Evolutionary conservation across 192 early-diverging fungal genomes (phyloP), one percentile per base, ranked within the genome.

Genomic region (Gryganskiella cystojenkinii): DNA sequence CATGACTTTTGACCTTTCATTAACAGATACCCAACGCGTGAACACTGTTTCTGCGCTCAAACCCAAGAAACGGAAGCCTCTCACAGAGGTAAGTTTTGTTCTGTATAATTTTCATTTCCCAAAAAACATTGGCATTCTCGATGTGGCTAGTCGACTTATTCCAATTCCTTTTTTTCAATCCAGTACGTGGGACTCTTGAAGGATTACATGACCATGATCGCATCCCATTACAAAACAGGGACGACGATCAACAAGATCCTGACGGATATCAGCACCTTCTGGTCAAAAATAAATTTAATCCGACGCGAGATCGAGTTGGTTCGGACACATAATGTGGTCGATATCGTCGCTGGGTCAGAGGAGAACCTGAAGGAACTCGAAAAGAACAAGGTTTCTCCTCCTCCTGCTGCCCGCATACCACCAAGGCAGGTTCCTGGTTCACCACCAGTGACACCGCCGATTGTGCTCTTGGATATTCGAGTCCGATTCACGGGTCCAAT

Each of bases 291-390:
- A 7, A 51, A 35, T 37, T 27, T 69, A 31, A 64, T 78, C 27
- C 66, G 56, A 22, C 60, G 67, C 6, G 66, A 68, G 4, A 33
- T 78, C 1, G 74, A 78, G n/a, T 45, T 78, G 33, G 67, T 69
- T 0, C 52, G 74, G 28, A 55, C 67, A 24, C 66, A 69, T 53
- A 51, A 78, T 64, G 74, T 64, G 22, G 74, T 78, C 4, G 67
- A 78, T 46, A 42, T 78, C 19, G 74, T 78, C 27, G 74, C 66
- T 25, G 74, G 74, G 47, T 78, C 74, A 14, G 67, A 44, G 30
- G 74, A 78, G 55, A 78, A 78, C 43, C 66, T 69, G 30, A 63
- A 60, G 50, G 74, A 78, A 45, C 74, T 78, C 8, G 74, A 78
- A 40, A 15, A 20, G 2, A 49, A 53, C 14, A 20, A n/a, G 25